phyloP scores from a whole-genome alignment of 192 early-diverging fungal species.

The Geranomyces michiganensis region DNA sequence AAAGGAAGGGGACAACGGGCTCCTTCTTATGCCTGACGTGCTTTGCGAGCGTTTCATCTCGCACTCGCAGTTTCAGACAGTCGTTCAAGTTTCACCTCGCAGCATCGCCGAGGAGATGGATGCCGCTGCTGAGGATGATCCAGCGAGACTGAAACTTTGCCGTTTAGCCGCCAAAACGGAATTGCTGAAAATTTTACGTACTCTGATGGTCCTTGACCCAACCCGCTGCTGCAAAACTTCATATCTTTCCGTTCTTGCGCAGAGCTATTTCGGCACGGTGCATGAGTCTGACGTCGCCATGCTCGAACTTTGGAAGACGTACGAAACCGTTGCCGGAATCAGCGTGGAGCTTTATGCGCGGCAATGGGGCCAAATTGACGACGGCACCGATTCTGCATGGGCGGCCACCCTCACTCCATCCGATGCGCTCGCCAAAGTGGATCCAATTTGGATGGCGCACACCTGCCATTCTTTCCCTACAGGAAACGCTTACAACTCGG shows the following conservation, averaged over 20 bases:
- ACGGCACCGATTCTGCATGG: constrained; percentile 22
- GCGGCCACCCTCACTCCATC: constrained; percentile 36
- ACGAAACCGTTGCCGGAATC: constrained; percentile 57
- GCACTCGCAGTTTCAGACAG: constrained; percentile 40
- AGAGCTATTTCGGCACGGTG: constrained; percentile 64
- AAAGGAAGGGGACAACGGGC: neutral
- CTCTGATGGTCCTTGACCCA: constrained; percentile 55
- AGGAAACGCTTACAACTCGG: neutral
- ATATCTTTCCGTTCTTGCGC: constrained; percentile 51
- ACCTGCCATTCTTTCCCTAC: constrained; percentile 53
- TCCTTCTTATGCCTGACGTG: neutral
- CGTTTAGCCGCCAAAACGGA: constrained; percentile 41
- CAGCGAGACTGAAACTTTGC: neutral
- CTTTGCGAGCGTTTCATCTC: constrained; percentile 42
- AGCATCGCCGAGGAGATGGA: neutral
- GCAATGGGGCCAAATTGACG: constrained; percentile 55
- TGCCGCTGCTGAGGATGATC: neutral
- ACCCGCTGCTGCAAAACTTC: constrained; percentile 50
- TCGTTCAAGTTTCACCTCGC: constrained; percentile 24
- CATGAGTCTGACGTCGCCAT: constrained; percentile 55
- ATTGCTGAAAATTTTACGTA: constrained; percentile 55
- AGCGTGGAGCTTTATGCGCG: constrained; percentile 63
- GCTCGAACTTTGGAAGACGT: constrained; percentile 57
- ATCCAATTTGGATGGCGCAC: constrained; percentile 66
- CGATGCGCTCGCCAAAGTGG: constrained; percentile 64